These are phyloP conservation scores for Castanopsis chinensis DNA, from an alignment of 306 rosid genomes.

Conservation along the genomic window DNA sequence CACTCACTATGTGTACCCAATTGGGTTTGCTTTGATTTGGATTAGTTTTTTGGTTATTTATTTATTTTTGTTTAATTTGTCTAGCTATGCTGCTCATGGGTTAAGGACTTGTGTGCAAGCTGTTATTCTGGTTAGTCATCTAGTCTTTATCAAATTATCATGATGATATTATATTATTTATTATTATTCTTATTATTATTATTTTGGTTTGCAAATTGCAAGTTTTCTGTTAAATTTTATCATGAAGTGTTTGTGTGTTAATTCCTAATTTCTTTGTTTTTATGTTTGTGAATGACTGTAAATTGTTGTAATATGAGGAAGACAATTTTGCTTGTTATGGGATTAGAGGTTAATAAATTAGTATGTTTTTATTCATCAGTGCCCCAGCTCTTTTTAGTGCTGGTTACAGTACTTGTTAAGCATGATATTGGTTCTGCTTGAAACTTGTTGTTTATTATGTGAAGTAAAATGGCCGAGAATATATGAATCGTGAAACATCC, in stretches of 20 bases:
- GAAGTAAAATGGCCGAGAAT: not conserved
- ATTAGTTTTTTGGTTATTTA: not conserved
- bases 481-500: not conserved
- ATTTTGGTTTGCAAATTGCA: no score
- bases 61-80: not conserved
- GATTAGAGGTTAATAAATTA: not conserved
- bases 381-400: not conserved
- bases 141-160: not conserved
- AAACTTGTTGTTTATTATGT: not conserved
- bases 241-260: not conserved
- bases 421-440: not conserved
- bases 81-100: slow-evolving; percentile 71
- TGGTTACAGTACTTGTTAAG: not conserved
- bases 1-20: not conserved
- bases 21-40: not conserved
- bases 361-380: not conserved
- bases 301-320: not conserved
- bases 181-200: not conserved
- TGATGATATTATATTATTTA: no score
- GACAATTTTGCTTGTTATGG: not conserved
- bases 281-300: not conserved
- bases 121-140: slow-evolving; percentile 63
- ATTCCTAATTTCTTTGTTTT: not conserved
- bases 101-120: slow-evolving; percentile 76
- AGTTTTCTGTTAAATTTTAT: not conserved